Percentiles rank a stretch among this genome's conserved stretches.
Conservation (phyloP, 805 yeast species). For the Saccharomycodes ludwigii region DNA sequence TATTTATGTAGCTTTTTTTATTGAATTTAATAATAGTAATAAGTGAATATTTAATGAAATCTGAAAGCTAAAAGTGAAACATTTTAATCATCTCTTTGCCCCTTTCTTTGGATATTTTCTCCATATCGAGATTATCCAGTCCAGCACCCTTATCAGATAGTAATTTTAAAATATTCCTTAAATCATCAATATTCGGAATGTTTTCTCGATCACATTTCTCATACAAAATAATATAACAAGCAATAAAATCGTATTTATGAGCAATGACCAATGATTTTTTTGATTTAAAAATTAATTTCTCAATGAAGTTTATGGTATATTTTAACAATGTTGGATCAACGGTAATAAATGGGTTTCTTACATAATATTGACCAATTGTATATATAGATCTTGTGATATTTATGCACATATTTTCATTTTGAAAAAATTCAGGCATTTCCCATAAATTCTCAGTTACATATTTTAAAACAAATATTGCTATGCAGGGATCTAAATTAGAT, state of each 20-base stretch:
- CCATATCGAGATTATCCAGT: too few relatives aligned
- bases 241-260: conserved; percentile 17
- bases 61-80: too few relatives aligned
- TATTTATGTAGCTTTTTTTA: too few relatives aligned
- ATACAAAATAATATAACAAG: conserved; percentile 11
- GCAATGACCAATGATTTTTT: conserved; percentile 13
- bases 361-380: conserved; percentile 17
- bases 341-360: conserved; percentile 19
- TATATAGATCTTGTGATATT: conserved; percentile 17
- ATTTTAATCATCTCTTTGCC: too few relatives aligned
- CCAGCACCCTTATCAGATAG: too few relatives aligned
- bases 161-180: too few relatives aligned
- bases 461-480: conserved; percentile 10
- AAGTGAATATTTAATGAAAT: too few relatives aligned
- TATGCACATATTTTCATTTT: background rate
- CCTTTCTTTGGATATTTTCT: too few relatives aligned
- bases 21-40: too few relatives aligned
- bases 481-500: conserved; percentile 11
- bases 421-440: conserved; percentile 4
- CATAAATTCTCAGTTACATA: conserved; percentile 3
- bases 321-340: conserved; percentile 9
- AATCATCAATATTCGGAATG: too few relatives aligned
- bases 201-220: conserved; percentile 18
- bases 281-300: conserved; percentile 5
- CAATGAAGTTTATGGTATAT: conserved; percentile 9